Conservation (phyloP, 768 basidiomycete genomes). For the Holtermanniella nyarrowii region DNA sequence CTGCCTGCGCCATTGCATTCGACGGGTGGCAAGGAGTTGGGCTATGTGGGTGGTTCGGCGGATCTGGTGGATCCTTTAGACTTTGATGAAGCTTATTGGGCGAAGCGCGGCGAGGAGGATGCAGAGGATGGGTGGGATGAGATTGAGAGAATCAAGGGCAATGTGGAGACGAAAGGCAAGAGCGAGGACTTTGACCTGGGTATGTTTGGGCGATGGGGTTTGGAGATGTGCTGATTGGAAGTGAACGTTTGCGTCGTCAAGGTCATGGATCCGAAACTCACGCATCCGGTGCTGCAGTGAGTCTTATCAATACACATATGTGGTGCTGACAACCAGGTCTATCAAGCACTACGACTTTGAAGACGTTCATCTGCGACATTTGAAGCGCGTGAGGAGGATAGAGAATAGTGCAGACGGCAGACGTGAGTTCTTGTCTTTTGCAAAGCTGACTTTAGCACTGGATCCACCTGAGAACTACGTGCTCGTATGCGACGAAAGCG, state of each 20-base stretch:
- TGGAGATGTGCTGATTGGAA: constrained; percentile 1
- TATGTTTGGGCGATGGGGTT: not conserved
- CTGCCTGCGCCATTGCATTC: not conserved
- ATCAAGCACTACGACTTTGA: constrained; percentile 16
- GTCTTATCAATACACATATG: constrained; percentile 2
- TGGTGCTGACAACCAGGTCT: constrained; percentile 9
- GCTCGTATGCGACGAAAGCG: not conserved
- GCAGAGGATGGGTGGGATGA: constrained; percentile 6
- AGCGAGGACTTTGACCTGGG: constrained; percentile 14
- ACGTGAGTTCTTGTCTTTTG: not conserved
- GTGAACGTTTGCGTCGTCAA: constrained; percentile 33
- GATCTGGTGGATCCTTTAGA: not conserved
- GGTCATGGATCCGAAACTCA: constrained; percentile 23
- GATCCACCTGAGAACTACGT: not conserved
- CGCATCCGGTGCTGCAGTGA: constrained; percentile 23
- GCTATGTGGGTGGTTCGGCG: not conserved
- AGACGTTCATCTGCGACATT: constrained; percentile 20
- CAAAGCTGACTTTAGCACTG: not conserved
- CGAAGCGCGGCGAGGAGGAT: not conserved
- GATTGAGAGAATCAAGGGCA: constrained; percentile 23
- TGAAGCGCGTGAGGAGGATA: constrained; percentile 21
- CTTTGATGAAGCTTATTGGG: not conserved
- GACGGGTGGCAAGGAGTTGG: not conserved
- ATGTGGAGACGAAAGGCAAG: constrained; percentile 23
- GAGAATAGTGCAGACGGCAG: not conserved